A percentile compares a stretch with the other conserved stretches of the same genome.
These are phyloP conservation scores for Nemania sp. DNA, from an alignment of 2,329 filamentous ascomycete species.

Conservation along the genomic window DNA sequence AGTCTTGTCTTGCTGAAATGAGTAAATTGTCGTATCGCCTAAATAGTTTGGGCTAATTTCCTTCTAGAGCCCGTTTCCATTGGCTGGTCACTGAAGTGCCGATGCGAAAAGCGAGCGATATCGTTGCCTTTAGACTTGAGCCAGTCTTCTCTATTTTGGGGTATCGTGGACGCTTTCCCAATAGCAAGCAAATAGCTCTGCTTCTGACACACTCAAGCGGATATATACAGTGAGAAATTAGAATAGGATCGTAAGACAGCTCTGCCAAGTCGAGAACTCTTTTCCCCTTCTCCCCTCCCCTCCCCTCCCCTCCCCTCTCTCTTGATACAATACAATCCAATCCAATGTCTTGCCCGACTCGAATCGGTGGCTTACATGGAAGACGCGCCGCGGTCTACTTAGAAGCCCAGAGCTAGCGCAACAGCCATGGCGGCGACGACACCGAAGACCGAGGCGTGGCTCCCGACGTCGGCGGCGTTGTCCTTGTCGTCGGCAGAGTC, in stretches of 20 bases:
- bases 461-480: constrained; percentile 21
- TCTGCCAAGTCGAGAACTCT: not conserved
- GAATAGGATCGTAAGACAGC: constrained; percentile 1
- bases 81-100: too few species aligned
- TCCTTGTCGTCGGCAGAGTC: constrained; percentile 10
- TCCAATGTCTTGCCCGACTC: not conserved
- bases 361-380: not conserved
- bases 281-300: not conserved
- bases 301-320: not conserved
- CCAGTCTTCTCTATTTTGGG: not conserved
- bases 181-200: constrained; percentile 1
- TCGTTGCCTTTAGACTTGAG: too few species aligned
- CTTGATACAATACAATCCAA: not conserved
- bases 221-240: constrained; percentile 16
- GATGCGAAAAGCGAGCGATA: too few species aligned
- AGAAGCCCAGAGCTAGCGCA: constrained; percentile 34
- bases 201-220: constrained; percentile 3
- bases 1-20: too few species aligned
- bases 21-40: too few species aligned
- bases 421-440: constrained; percentile 36
- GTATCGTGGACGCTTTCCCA: constrained; percentile 14
- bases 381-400: not conserved
- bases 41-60: too few species aligned
- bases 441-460: constrained; percentile 33
- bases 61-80: too few species aligned